Conservation (phyloP, 768 basidiomycete genomes). For the Tulasnella sp. region DNA sequence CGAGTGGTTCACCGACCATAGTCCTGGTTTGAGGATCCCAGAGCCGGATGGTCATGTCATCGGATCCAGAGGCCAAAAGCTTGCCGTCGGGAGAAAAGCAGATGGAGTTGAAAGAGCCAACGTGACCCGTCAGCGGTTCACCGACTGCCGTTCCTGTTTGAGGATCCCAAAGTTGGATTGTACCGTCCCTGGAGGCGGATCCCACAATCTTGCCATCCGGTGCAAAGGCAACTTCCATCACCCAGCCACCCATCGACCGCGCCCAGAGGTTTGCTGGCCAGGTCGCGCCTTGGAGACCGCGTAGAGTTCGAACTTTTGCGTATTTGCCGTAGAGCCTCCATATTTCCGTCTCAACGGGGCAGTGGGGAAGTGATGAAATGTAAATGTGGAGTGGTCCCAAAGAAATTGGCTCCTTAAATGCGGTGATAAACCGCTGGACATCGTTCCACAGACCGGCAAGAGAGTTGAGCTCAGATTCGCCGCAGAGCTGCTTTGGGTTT, state of each 20-base stretch:
- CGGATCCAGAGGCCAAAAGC: too few species aligned
- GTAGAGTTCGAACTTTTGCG: neutral
- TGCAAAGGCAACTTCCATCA: neutral
- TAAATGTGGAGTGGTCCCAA: neutral
- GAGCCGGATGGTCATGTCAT: too few species aligned
- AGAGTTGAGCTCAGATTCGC: neutral
- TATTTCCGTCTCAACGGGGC: neutral
- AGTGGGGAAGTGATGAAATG: neutral
- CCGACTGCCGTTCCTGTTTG: too few species aligned
- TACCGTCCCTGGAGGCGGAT: too few species aligned
- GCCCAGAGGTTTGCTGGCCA: neutral
- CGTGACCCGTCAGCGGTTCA: too few species aligned
- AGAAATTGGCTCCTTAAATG: neutral
- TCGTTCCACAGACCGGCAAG: neutral
- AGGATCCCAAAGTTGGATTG: too few species aligned
- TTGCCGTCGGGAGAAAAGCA: too few species aligned
- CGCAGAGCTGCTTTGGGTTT: neutral
- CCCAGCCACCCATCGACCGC: neutral
- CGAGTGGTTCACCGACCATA: too few species aligned
- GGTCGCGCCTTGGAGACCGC: neutral
- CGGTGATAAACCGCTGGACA: neutral
- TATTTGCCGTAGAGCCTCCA: neutral
- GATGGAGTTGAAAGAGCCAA: too few species aligned
- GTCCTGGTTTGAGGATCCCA: too few species aligned
- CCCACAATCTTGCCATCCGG: too few species aligned